These are phyloP conservation scores for Ophiostoma ulmi DNA, from an alignment of 2,329 filamentous ascomycete species.

Conservation along the genomic window DNA sequence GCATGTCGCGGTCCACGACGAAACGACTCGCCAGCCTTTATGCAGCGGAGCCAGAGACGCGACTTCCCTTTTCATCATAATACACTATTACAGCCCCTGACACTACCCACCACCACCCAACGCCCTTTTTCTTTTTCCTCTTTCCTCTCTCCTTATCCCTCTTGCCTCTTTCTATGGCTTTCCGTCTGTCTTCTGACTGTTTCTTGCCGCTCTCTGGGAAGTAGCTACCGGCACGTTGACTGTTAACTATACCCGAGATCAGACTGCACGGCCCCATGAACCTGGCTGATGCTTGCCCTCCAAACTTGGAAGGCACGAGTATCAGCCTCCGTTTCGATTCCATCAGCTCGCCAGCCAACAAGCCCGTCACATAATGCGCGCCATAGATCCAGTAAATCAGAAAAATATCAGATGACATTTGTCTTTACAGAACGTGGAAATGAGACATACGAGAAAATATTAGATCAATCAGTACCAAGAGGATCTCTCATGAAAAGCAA, in stretches of 20 bases:
- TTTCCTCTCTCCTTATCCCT: not conserved
- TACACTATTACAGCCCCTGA: constrained; percentile 19
- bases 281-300: not conserved
- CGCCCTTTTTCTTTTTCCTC: constrained; percentile 9
- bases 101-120: constrained; percentile 7
- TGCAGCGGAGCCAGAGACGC: constrained; percentile 23
- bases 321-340: too few species aligned
- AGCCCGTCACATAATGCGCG: not conserved
- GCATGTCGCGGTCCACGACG: constrained; percentile 17
- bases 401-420: not conserved
- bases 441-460: not conserved
- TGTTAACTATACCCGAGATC: not conserved
- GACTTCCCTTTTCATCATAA: constrained; percentile 17
- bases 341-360: not conserved
- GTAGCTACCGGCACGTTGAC: not conserved
- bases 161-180: not conserved
- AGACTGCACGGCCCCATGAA: not conserved
- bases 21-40: constrained; percentile 20
- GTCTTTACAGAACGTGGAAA: not conserved
- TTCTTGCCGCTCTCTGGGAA: not conserved
- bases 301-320: not conserved
- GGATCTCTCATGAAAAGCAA: not conserved
- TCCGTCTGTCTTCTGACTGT: not conserved
- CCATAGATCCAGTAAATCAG: not conserved
- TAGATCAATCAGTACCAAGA: not conserved